Evolutionary conservation across 345 rosid species (phyloP).

Genomic region (Eucalyptus cloeziana): DNA sequence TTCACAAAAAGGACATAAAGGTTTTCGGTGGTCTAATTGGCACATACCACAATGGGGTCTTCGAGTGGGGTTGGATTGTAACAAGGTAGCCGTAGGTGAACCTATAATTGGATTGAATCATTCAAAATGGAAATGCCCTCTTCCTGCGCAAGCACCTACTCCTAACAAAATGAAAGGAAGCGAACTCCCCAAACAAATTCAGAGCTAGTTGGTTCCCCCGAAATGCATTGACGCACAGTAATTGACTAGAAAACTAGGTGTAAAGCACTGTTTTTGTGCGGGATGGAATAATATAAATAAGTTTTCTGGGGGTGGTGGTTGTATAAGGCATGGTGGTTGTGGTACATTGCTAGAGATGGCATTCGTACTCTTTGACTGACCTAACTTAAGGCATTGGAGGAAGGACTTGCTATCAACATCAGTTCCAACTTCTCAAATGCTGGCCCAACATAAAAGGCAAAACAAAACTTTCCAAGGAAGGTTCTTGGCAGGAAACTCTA

Average conservation of each 20-base stretch:
- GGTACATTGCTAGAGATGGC: neutral
- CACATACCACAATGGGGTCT: neutral
- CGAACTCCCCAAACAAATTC: neutral
- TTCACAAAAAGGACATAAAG: neutral
- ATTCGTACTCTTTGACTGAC: neutral
- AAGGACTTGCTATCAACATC: neutral
- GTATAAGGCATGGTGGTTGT: neutral
- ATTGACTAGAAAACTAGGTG: neutral
- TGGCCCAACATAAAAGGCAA: neutral
- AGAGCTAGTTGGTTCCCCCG: neutral
- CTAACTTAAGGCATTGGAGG: neutral
- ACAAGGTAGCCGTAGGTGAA: neutral
- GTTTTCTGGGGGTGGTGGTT: neutral
- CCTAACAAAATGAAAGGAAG: neutral
- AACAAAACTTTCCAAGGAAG: neutral
- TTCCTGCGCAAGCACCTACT: neutral
- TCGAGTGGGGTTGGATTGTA: neutral
- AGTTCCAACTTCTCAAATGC: neutral
- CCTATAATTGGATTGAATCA: neutral
- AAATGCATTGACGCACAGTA: neutral
- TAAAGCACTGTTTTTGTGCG: neutral
- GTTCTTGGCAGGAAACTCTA: neutral
- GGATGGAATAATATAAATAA: neutral
- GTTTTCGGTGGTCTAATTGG: neutral
- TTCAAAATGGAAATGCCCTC: neutral